phyloP scores from a whole-genome alignment of 2,329 filamentous ascomycete species.

The Myriangium duriaei region DNA sequence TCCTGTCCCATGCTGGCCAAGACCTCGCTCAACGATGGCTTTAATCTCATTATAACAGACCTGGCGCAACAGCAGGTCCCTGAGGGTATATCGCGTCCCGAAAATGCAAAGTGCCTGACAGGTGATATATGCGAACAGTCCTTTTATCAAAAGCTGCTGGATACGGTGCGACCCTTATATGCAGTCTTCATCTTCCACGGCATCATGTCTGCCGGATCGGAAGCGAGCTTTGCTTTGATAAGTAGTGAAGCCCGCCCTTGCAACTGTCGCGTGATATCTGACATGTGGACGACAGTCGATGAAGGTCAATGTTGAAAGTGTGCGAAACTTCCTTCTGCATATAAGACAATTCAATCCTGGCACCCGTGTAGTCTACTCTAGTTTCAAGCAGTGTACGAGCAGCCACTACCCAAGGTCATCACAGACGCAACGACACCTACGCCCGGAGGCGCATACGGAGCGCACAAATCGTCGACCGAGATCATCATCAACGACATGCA shows the following conservation, averaged over 20 bases:
- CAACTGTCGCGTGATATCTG: too few species aligned
- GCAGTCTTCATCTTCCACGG: background rate
- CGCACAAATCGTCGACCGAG: background rate
- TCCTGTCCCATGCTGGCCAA: background rate
- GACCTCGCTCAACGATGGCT: background rate
- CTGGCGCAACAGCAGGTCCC: background rate
- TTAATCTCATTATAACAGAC: background rate
- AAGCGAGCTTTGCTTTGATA: background rate
- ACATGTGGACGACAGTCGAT: background rate
- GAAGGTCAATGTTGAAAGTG: background rate
- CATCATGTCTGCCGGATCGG: background rate
- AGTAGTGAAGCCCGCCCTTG: background rate
- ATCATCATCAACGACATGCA: background rate
- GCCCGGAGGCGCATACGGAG: background rate
- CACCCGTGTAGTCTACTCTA: background rate
- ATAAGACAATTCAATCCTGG: background rate
- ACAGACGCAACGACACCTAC: background rate
- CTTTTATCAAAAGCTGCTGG: background rate
- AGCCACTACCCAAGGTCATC: background rate
- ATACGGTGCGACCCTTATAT: background rate
- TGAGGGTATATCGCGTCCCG: background rate
- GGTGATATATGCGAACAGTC: background rate
- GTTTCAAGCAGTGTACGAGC: background rate
- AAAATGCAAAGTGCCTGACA: background rate
- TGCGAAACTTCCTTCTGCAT: background rate